Evolutionary conservation across 2,329 filamentous ascomycete species (phyloP), one percentile per base, ranked within the genome.

Genomic region (Microdochium trichocladiopsis): DNA sequence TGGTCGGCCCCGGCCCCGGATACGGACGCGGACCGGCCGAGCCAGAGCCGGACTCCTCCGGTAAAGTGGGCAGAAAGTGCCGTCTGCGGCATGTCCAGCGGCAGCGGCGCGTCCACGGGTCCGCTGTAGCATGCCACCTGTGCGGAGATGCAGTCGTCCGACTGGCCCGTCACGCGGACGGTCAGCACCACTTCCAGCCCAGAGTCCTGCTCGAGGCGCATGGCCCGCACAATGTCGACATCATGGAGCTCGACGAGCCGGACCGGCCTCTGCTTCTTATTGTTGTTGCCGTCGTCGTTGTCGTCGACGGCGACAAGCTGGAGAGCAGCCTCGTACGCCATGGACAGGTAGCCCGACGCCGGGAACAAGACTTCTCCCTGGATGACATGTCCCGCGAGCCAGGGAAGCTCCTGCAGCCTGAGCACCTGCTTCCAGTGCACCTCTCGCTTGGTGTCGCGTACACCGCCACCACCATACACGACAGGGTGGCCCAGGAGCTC

Each of bases 361-460:
- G 59, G 59, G 24, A 59, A 59, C 11, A 59, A 51, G 4, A 50
- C 45, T 24, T 56, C 52, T 9, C 50, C 48, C 41, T 59, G 53
- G 16, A 61, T 14, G 1, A n/a, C 22, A 28, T 61, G 59, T 1
- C 51, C 54, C 2, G 11, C 3, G 1, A 61, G 23, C 57, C 59
- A 61, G 2, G 18, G 24, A 12, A 58, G 36, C 22, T 61, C 58
- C 1, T 9, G 43, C 1, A 49, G 22, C 1, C 48, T 25, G 1
- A 61, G 24, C 1, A 58, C 2, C 25, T 59, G 24, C 5, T 43
- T 31, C 59, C 59, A 61, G 14, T 55, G 53, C 1, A 33, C 3
- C 12, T 16, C 25, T 37, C 33, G 6, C 33, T 37, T 37, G 18
- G 50, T 56, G 21, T 58, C 53, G 11, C 50, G 31, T 0, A 28